Conservation (phyloP, 2,329 filamentous ascomycete species). For the Aspergillus sp. region DNA sequence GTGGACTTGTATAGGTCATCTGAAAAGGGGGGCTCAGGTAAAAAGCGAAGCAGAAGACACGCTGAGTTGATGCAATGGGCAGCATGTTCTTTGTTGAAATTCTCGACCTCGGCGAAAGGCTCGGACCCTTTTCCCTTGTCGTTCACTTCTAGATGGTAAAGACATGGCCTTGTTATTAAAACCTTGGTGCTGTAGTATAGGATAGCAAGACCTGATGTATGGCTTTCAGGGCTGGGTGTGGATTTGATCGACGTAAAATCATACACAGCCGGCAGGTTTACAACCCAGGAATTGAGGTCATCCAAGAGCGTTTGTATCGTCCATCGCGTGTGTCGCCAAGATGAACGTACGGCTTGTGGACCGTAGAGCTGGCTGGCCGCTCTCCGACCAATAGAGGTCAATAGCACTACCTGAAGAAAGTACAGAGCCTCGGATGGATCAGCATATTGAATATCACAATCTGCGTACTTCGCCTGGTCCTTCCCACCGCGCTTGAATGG, state of each 20-base stretch:
- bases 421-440: slow-evolving; percentile 40
- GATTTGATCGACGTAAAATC: slow-evolving; percentile 40
- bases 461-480: slow-evolving; percentile 13
- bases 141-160: slow-evolving; percentile 38
- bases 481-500: slow-evolving; percentile 20
- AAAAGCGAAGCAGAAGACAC: slow-evolving; percentile 37
- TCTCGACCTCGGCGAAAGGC: slow-evolving; percentile 17
- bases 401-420: slow-evolving; percentile 37
- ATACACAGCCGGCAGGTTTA: slow-evolving; percentile 36
- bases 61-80: slow-evolving; percentile 43
- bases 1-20: slow-evolving; percentile 35
- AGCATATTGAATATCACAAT: slow-evolving; percentile 13
- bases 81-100: slow-evolving; percentile 39
- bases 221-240: slow-evolving; percentile 31
- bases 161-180: slow-evolving; percentile 42
- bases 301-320: slow-evolving; percentile 37
- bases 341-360: slow-evolving; percentile 31
- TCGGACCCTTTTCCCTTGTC: slow-evolving; percentile 24
- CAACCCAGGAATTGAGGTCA: slow-evolving; percentile 40
- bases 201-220: slow-evolving; percentile 40
- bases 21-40: slow-evolving; percentile 40
- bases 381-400: slow-evolving; percentile 36
- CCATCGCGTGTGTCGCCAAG: slow-evolving; percentile 39
- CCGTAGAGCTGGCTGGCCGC: slow-evolving; percentile 40
- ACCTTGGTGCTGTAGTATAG: slow-evolving; percentile 44